A percentile compares a stretch with the other conserved stretches of the same genome.
These are phyloP conservation scores for Trichoderma asperelloides DNA, from an alignment of 495 filamentous ascomycete genomes.

Conservation along the genomic window DNA sequence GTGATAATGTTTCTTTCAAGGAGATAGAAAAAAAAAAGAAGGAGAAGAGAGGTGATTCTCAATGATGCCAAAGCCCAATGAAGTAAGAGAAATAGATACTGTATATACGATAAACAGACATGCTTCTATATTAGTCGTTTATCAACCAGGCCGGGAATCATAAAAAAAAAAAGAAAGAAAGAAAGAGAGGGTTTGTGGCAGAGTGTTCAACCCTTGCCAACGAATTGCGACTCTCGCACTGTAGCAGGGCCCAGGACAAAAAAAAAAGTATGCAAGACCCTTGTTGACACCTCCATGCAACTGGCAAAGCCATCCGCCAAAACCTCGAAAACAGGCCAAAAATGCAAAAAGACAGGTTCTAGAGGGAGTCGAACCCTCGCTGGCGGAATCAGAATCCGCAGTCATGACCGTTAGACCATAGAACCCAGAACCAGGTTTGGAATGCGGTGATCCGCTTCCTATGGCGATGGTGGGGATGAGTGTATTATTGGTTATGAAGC, in stretches of 20 bases:
- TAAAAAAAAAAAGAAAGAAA: no score
- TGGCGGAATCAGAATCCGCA: conserved; percentile 8
- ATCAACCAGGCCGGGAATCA: no score
- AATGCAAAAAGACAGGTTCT: neutral
- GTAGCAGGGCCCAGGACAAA: neutral
- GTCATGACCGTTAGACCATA: conserved; percentile 7
- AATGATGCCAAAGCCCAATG: no score
- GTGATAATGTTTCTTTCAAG: no score
- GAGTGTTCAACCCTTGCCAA: no score
- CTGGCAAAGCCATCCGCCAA: neutral
- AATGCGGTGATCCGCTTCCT: conserved; percentile 4
- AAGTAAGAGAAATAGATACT: no score
- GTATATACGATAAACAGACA: no score
- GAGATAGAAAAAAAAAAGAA: no score
- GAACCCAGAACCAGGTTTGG: neutral
- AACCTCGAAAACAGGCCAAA: neutral
- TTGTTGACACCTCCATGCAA: neutral
- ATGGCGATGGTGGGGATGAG: neutral
- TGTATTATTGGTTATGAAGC: neutral
- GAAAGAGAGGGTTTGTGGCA: no score
- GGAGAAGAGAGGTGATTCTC: no score
- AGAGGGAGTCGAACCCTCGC: conserved; percentile 7
- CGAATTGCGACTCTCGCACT: no score
- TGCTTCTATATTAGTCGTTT: no score
- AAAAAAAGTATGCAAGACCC: neutral